Evolutionary conservation across 2,329 filamentous ascomycete genomes (phyloP).

Genomic region (Microdochium paspali): DNA sequence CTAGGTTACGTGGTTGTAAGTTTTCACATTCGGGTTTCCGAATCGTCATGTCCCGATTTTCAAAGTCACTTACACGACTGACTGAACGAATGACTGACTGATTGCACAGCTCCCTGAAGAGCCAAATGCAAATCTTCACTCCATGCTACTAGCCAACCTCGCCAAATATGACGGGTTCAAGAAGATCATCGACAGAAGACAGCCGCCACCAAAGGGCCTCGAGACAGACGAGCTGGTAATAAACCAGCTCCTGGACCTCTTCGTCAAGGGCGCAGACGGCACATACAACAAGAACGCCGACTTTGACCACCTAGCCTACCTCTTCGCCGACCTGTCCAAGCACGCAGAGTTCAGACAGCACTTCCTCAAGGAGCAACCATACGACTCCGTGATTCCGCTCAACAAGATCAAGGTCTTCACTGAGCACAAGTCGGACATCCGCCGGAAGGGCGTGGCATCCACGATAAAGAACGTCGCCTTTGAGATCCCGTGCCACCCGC

Average conservation of each 20-base stretch:
- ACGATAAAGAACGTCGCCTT: slow-evolving; percentile 94
- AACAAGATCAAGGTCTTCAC: slow-evolving; percentile 93
- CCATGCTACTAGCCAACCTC: slow-evolving; percentile 91
- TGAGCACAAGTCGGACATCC: slow-evolving; percentile 73
- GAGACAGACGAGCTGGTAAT: slow-evolving; percentile 65
- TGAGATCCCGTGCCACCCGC: slow-evolving; percentile 62
- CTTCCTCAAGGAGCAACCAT: slow-evolving; percentile 63
- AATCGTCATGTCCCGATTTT: neutral
- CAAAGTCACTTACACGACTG: too few relatives aligned
- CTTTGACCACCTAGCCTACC: slow-evolving; percentile 88
- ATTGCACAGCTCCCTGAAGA: slow-evolving; percentile 56
- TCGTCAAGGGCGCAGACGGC: slow-evolving; percentile 82
- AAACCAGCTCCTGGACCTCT: slow-evolving; percentile 90
- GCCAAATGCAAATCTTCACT: slow-evolving; percentile 70
- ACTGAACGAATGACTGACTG: too few relatives aligned
- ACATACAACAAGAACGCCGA: slow-evolving; percentile 76
- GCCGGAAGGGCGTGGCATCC: slow-evolving; percentile 87
- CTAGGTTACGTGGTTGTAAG: slow-evolving; percentile 65
- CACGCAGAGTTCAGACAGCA: slow-evolving; percentile 66
- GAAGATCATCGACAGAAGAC: slow-evolving; percentile 57
- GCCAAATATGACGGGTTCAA: slow-evolving; percentile 70
- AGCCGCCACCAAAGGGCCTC: slow-evolving; percentile 59
- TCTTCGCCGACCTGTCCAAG: slow-evolving; percentile 89
- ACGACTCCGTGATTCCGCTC: slow-evolving; percentile 78
- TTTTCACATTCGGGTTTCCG: too few relatives aligned